These are phyloP conservation scores for Hylodesmum podocarpum DNA, from an alignment of 306 rosid species.

Conservation along the genomic window DNA sequence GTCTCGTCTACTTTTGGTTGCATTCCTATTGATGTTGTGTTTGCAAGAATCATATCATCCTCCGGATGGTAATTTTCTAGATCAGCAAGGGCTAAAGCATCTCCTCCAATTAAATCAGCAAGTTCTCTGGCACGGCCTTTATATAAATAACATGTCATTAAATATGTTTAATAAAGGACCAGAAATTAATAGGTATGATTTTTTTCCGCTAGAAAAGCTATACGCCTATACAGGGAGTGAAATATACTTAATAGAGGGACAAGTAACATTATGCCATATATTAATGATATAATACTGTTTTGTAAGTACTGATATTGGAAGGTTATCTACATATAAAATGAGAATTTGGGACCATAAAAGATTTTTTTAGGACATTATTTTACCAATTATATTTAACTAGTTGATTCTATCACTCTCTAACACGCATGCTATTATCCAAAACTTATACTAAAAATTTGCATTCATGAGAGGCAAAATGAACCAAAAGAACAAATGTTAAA, in stretches of 20 bases:
- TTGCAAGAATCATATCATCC: constrained; percentile 92
- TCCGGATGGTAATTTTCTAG: constrained; percentile 74
- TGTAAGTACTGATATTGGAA: neutral
- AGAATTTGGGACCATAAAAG: neutral
- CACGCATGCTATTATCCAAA: neutral
- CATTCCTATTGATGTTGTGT: constrained; percentile 94
- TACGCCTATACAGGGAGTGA: constrained; percentile 12
- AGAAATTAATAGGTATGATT: constrained; percentile 1
- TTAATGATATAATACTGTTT: neutral
- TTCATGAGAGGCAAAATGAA: neutral
- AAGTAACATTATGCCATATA: neutral
- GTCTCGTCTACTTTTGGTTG: constrained; percentile 86
- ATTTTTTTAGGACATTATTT: neutral
- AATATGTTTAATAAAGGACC: neutral
- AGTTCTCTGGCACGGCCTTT: constrained; percentile 88
- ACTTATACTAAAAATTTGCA: neutral
- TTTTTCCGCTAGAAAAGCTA: constrained; percentile 22
- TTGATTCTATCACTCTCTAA: neutral
- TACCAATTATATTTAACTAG: neutral
- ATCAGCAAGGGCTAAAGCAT: constrained; percentile 74
- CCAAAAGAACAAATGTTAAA: neutral
- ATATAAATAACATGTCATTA: constrained; percentile 25
- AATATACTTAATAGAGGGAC: constrained; percentile 3
- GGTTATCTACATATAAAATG: neutral
- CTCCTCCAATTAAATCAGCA: constrained; percentile 76